Percentiles rank a stretch among this genome's conserved stretches.
Evolutionary conservation across 2,329 filamentous ascomycete species (phyloP).

Genomic region (Cladosporium sp.): DNA sequence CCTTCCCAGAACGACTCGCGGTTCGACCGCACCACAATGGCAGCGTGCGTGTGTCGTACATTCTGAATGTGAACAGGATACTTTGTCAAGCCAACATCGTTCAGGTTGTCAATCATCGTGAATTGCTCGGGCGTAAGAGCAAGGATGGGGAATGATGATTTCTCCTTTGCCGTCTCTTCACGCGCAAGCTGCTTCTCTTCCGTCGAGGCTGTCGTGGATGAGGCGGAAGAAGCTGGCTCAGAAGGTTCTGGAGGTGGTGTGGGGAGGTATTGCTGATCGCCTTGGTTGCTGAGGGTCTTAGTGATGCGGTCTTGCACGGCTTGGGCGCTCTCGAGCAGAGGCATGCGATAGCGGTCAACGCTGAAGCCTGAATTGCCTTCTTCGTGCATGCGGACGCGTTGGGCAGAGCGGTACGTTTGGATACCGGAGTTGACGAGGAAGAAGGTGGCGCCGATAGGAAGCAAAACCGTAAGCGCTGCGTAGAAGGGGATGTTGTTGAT

Average conservation of each 20-base stretch:
- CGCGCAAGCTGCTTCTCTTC: constrained; percentile 20
- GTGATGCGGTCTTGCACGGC: constrained; percentile 73
- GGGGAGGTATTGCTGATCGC: constrained; percentile 59
- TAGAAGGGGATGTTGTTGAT: constrained; percentile 56
- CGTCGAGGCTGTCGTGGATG: neutral
- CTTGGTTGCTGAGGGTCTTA: constrained; percentile 67
- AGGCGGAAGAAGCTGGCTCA: constrained; percentile 25
- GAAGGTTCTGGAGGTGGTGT: constrained; percentile 34
- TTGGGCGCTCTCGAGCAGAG: constrained; percentile 69
- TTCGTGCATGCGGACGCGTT: constrained; percentile 71
- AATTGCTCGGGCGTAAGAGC: constrained; percentile 79
- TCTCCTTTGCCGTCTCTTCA: constrained; percentile 24
- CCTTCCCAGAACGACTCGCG: constrained; percentile 70
- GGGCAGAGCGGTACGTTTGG: constrained; percentile 68
- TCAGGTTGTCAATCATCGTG: constrained; percentile 73
- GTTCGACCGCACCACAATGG: constrained; percentile 76
- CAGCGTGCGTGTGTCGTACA: constrained; percentile 76
- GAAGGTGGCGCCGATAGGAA: constrained; percentile 65
- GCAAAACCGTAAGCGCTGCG: constrained; percentile 59
- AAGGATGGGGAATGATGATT: constrained; percentile 55
- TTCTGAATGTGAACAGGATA: constrained; percentile 71
- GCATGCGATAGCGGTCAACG: constrained; percentile 68
- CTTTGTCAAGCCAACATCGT: constrained; percentile 58
- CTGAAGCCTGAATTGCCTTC: constrained; percentile 57
- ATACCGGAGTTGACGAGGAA: constrained; percentile 71